phyloP scores from a whole-genome alignment of 345 rosid species.

The Syzygium oleosum region DNA sequence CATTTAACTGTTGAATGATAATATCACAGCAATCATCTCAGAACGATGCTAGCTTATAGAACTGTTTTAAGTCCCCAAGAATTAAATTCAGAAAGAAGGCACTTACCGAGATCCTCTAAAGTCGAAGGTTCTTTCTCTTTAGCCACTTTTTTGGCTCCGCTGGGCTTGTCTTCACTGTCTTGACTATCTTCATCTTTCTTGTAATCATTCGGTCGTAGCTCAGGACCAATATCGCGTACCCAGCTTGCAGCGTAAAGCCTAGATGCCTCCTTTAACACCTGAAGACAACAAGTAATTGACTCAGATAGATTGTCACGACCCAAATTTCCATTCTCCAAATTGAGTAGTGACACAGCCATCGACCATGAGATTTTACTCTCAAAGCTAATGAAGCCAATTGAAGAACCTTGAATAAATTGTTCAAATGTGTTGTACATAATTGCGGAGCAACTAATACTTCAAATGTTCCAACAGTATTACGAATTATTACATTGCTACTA shows the following conservation, averaged over 20 bases:
- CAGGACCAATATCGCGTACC: conserved; percentile 94
- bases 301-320: not conserved
- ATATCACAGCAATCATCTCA: not conserved
- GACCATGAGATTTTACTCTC: not conserved
- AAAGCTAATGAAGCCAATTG: not conserved
- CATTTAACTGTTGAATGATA: not conserved
- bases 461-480: not conserved
- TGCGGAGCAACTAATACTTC: not conserved
- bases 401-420: not conserved
- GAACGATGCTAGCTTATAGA: not conserved
- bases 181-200: conserved; percentile 48
- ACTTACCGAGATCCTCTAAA: conserved; percentile 83
- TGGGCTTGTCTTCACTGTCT: conserved; percentile 26
- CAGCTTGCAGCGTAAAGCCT: conserved; percentile 91
- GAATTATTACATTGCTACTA: not conserved
- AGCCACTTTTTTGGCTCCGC: conserved; percentile 3
- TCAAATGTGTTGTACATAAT: not conserved
- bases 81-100: not conserved
- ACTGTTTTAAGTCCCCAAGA: not conserved
- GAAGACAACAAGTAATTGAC: not conserved
- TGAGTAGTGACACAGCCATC: not conserved
- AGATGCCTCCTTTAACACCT: conserved; percentile 87
- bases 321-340: not conserved
- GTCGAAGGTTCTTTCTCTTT: conserved; percentile 58
- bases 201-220: conserved; percentile 77